phyloP scores from a whole-genome alignment of 1,284 basidiomycete species.

The Ceratobasidium sp. region DNA sequence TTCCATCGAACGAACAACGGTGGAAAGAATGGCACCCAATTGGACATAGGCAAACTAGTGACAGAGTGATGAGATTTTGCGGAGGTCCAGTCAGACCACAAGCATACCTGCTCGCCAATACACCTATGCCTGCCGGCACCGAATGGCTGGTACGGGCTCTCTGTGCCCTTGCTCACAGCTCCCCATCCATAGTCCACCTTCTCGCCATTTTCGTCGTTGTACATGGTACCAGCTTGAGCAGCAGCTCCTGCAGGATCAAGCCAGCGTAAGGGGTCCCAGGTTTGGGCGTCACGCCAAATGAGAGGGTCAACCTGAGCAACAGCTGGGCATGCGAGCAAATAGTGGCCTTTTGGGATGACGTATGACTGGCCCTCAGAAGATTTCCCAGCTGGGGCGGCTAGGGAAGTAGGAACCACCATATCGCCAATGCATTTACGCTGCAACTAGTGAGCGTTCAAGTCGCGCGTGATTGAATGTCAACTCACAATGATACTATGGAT shows the following conservation, averaged over 20 bases:
- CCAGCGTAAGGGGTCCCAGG: slow-evolving; percentile 89
- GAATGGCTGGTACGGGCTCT: slow-evolving; percentile 92
- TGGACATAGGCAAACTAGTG: slow-evolving; percentile 93
- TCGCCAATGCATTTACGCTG: slow-evolving; percentile 87
- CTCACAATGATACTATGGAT: slow-evolving; percentile 80
- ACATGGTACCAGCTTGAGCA: slow-evolving; percentile 73
- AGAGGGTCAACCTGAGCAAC: slow-evolving; percentile 86
- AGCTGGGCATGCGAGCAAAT: slow-evolving; percentile 87
- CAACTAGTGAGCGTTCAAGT: slow-evolving; percentile 74
- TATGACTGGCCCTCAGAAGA: slow-evolving; percentile 64
- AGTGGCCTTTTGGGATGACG: slow-evolving; percentile 91
- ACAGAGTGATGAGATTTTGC: slow-evolving; percentile 45
- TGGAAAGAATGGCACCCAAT: slow-evolving; percentile 82
- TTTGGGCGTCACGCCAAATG: slow-evolving; percentile 76
- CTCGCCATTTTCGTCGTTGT: slow-evolving; percentile 77
- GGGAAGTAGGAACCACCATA: slow-evolving; percentile 78
- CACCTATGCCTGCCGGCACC: slow-evolving; percentile 94
- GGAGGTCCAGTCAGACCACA: neutral
- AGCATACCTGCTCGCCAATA: slow-evolving; percentile 84
- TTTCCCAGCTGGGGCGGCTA: slow-evolving; percentile 49
- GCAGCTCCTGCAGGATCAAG: slow-evolving; percentile 78
- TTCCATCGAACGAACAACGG: slow-evolving; percentile 78
- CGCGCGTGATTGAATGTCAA: slow-evolving; percentile 64
- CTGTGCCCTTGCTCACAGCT: slow-evolving; percentile 88
- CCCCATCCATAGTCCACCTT: slow-evolving; percentile 97